These are phyloP conservation scores for Scedosporium dehoogii DNA, from an alignment of 2,329 filamentous ascomycete genomes.

Conservation along the genomic window DNA sequence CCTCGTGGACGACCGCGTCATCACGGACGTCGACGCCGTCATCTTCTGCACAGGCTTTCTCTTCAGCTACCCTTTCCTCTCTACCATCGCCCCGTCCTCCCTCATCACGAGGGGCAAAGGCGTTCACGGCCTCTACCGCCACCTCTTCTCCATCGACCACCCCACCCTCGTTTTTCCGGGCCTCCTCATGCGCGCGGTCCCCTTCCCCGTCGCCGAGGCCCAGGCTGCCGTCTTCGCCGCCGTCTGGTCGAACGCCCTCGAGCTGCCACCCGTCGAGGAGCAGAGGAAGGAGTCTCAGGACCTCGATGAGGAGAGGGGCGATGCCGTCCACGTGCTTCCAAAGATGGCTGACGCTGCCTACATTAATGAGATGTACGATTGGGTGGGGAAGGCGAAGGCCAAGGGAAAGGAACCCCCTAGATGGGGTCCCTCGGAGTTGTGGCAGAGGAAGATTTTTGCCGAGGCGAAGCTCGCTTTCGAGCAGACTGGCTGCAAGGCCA, in stretches of 20 bases:
- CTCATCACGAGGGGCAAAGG: conserved; percentile 60
- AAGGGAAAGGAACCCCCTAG: conserved; percentile 57
- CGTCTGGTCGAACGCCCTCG: conserved; percentile 62
- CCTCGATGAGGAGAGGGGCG: conserved; percentile 38
- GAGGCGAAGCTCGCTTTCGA: conserved; percentile 66
- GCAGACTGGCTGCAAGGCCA: conserved; percentile 52
- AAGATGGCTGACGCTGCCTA: conserved; percentile 56
- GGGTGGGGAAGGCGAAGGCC: conserved; percentile 40
- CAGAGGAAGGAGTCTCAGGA: conserved; percentile 63
- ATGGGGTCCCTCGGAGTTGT: conserved; percentile 64
- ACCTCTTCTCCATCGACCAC: conserved; percentile 65
- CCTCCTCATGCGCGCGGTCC: conserved; percentile 75
- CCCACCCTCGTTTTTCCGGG: conserved; percentile 71
- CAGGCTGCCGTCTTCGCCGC: conserved; percentile 70
- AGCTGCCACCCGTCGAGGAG: conserved; percentile 48
- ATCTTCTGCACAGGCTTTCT: conserved; percentile 88
- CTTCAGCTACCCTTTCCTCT: conserved; percentile 69
- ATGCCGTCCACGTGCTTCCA: conserved; percentile 37
- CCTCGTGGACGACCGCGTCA: conserved; percentile 56
- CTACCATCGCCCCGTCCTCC: conserved; percentile 27
- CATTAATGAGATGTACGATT: conserved; percentile 59
- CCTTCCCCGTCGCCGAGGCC: conserved; percentile 70
- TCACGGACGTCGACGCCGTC: conserved; percentile 61
- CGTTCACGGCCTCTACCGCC: conserved; percentile 64
- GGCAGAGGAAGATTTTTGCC: conserved; percentile 59